Evolutionary conservation across 23 red algal genomes (phyloP).

Genomic region (Agarophyton chilense): DNA sequence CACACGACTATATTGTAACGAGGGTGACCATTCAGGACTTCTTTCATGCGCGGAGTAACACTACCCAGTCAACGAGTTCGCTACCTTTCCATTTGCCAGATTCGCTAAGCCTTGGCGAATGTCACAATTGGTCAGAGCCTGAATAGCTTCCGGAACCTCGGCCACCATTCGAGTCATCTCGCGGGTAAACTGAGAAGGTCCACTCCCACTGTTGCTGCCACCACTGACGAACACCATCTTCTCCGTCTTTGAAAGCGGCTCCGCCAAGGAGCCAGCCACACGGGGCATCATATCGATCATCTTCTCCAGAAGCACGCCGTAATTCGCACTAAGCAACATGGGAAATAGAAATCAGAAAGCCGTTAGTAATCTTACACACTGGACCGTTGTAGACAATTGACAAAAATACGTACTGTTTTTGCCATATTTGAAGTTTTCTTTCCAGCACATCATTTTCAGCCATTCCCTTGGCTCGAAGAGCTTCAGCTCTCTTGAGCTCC

Average conservation of each 20-base stretch:
- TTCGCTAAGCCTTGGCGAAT: conserved; percentile 28
- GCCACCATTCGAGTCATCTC: conserved; percentile 64
- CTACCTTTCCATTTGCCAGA: conserved; percentile 7
- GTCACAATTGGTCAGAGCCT: conserved; percentile 44
- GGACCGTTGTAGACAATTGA: not conserved
- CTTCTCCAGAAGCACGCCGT: conserved; percentile 55
- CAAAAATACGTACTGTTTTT: conserved; percentile 10
- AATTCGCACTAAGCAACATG: conserved; percentile 2
- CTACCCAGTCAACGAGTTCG: not conserved
- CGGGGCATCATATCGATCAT: conserved; percentile 61
- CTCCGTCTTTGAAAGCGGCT: conserved; percentile 67
- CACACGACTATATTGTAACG: too few species aligned
- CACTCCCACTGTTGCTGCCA: conserved; percentile 18
- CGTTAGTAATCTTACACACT: not conserved
- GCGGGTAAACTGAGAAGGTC: conserved; percentile 50
- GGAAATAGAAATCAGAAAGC: not conserved
- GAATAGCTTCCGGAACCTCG: conserved; percentile 58
- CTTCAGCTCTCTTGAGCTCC: conserved; percentile 17
- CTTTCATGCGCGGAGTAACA: too few species aligned
- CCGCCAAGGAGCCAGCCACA: conserved; percentile 41
- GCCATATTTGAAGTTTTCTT: conserved; percentile 20
- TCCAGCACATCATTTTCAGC: conserved; percentile 38
- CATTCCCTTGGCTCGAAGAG: conserved; percentile 28
- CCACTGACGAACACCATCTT: conserved; percentile 75
- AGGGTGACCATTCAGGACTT: too few species aligned